Evolutionary conservation across 176 grass and related monocot species (phyloP).

Genomic region (Poa annua): DNA sequence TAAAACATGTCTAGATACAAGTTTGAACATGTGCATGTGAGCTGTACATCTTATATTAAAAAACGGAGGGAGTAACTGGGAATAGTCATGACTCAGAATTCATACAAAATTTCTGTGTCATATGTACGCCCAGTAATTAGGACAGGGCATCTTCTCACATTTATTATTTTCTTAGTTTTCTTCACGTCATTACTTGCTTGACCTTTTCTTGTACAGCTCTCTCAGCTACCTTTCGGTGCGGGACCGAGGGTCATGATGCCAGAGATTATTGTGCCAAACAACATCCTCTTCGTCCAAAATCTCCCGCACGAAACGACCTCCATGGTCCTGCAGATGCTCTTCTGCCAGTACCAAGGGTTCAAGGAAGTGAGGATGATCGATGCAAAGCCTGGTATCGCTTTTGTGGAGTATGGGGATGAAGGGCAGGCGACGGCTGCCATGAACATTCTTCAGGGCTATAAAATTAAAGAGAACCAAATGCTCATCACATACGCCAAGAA

Average conservation of each 20-base stretch:
- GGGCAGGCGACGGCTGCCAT: conserved; percentile 72
- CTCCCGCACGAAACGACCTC: conserved; percentile 78
- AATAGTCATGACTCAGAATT: background rate
- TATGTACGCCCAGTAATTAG: background rate
- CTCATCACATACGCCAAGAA: conserved; percentile 88
- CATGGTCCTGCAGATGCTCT: conserved; percentile 92
- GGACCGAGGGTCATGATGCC: conserved; percentile 70
- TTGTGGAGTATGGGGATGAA: conserved; percentile 89
- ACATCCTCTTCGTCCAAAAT: conserved; percentile 90
- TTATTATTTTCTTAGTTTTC: background rate
- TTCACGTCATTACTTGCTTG: conserved; percentile 14
- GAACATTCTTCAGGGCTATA: conserved; percentile 72
- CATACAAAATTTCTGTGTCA: background rate
- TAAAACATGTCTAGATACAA: too few species aligned
- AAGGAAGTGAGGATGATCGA: conserved; percentile 96
- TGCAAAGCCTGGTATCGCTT: conserved; percentile 88
- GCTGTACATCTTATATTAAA: too few species aligned
- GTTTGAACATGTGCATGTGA: too few species aligned
- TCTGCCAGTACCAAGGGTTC: conserved; percentile 89
- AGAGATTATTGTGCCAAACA: conserved; percentile 91
- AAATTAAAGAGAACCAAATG: conserved; percentile 91
- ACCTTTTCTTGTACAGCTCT: conserved; percentile 54
- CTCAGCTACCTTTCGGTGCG: conserved; percentile 66
- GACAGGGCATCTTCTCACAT: background rate
- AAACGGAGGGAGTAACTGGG: too few species aligned